phyloP scores from a whole-genome alignment of 768 basidiomycete genomes.

The Tylopilus subfusipes region DNA sequence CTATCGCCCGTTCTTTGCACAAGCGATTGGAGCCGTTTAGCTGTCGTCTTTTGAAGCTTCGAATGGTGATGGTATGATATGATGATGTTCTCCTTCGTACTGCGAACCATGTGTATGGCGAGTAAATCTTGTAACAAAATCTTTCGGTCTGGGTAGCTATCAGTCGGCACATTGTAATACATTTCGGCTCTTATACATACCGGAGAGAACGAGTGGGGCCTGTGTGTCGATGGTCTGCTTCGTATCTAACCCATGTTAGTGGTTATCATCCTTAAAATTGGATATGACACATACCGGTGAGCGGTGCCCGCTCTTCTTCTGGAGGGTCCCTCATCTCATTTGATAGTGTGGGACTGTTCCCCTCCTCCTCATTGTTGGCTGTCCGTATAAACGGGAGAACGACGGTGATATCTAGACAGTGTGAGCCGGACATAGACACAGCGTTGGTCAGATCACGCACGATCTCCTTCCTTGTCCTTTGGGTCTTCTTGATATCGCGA shows the following conservation, averaged over 20 bases:
- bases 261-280: background rate
- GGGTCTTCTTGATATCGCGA: conserved; percentile 40
- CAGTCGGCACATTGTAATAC: background rate
- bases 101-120: conserved; percentile 39
- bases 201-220: conserved; percentile 26
- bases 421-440: background rate
- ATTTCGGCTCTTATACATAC: conserved; percentile 1
- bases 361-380: conserved; percentile 28
- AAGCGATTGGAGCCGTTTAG: conserved; percentile 28
- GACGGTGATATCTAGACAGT: conserved; percentile 39
- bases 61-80: conserved; percentile 36
- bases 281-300: conserved; percentile 12
- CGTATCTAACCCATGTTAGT: conserved; percentile 13
- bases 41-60: conserved; percentile 23
- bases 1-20: conserved; percentile 33
- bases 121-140: conserved; percentile 36
- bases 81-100: conserved; percentile 22
- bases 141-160: conserved; percentile 12
- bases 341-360: conserved; percentile 10
- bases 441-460: conserved; percentile 25
- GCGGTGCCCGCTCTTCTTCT: background rate
- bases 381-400: conserved; percentile 41
- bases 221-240: conserved; percentile 34
- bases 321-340: conserved; percentile 8
- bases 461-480: conserved; percentile 30